Conservation (phyloP, 2,329 filamentous ascomycete species). For the Aspergillus nomiae region DNA sequence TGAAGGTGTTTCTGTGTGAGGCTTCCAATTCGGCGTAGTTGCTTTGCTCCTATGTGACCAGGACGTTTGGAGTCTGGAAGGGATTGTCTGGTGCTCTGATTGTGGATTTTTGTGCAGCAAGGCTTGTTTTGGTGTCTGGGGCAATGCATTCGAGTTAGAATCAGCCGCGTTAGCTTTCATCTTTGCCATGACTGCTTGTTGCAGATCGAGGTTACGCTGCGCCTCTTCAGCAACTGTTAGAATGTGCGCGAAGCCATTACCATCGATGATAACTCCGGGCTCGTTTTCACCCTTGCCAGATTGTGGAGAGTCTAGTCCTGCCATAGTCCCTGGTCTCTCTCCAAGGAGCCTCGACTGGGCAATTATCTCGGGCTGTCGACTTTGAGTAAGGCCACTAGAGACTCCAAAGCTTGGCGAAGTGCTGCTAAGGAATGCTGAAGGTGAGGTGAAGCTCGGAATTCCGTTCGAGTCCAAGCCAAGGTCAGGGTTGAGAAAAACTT, state of each 20-base stretch:
- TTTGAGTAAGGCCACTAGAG: slow-evolving; percentile 2
- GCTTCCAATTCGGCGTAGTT: not conserved
- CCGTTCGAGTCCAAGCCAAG: slow-evolving; percentile 6
- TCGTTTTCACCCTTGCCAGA: not conserved
- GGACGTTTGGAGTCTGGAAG: slow-evolving; percentile 9
- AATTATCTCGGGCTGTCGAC: not conserved
- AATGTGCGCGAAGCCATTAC: slow-evolving; percentile 20
- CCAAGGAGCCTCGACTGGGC: not conserved
- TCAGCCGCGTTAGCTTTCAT: slow-evolving; percentile 21
- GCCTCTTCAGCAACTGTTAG: slow-evolving; percentile 23
- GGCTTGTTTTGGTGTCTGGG: not conserved
- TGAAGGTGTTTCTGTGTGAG: not conserved
- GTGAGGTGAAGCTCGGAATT: slow-evolving; percentile 18
- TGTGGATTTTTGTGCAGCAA: not conserved
- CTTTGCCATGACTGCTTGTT: slow-evolving; percentile 28
- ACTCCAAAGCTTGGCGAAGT: slow-evolving; percentile 13
- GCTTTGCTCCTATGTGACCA: slow-evolving; percentile 9
- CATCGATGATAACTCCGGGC: slow-evolving; percentile 26
- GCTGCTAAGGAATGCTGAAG: slow-evolving; percentile 6
- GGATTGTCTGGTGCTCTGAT: not conserved
- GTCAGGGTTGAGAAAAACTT: slow-evolving; percentile 22
- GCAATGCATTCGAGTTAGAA: not conserved
- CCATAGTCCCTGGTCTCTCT: not conserved
- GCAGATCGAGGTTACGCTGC: slow-evolving; percentile 21
- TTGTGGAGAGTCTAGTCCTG: not conserved